These are phyloP conservation scores for Aegilops speltoides DNA, from an alignment of 176 grass and related monocot genomes.

Conservation along the genomic window DNA sequence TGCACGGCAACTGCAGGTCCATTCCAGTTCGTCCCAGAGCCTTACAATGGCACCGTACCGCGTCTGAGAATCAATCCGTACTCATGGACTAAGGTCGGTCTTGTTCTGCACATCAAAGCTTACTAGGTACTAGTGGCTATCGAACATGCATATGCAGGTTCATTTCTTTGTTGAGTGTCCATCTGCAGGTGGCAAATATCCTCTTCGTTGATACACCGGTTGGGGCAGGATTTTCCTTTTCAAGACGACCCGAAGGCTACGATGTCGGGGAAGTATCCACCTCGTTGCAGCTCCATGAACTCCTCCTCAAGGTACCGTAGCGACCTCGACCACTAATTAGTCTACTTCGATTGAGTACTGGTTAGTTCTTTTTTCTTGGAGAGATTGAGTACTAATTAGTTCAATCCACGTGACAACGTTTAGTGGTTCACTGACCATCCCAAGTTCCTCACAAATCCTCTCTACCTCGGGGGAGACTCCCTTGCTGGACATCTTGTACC, in stretches of 20 bases:
- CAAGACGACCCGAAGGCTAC: conserved; percentile 48
- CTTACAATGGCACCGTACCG: conserved; percentile 44
- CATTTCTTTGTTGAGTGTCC: background rate
- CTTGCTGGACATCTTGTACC: conserved; percentile 50
- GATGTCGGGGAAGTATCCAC: conserved; percentile 40
- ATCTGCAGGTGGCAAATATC: conserved; percentile 45
- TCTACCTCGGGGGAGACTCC: conserved; percentile 63
- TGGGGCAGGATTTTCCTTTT: conserved; percentile 70
- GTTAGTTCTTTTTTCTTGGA: background rate
- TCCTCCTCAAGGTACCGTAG: conserved; percentile 42
- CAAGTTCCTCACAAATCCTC: conserved; percentile 37
- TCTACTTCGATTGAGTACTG: background rate
- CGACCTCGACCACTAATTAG: background rate
- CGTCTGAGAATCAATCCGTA: conserved; percentile 40
- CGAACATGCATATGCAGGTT: background rate
- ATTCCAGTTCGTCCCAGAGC: conserved; percentile 40
- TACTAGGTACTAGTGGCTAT: background rate
- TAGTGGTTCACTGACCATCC: conserved; percentile 62
- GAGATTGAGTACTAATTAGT: background rate
- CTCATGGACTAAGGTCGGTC: conserved; percentile 58
- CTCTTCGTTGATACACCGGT: conserved; percentile 79
- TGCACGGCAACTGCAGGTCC: background rate
- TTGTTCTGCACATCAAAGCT: background rate
- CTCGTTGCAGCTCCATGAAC: conserved; percentile 31
- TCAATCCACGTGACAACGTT: background rate